Conservation (phyloP, 176 grass and related monocot species). For the Calamus simplicifolius region DNA sequence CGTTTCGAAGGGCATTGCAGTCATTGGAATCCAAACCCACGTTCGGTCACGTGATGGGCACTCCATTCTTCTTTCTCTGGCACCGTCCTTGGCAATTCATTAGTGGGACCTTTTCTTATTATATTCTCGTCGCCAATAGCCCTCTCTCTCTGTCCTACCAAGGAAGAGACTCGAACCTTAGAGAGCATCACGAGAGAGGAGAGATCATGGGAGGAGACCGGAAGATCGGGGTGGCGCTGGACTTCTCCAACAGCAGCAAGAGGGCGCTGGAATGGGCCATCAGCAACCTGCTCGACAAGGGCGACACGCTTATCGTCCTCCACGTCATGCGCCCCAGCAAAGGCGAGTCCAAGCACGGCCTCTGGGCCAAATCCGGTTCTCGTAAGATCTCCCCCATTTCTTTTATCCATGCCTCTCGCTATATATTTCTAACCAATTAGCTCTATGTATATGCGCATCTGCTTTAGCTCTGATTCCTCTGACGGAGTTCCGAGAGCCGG, state of each 20-base stretch:
- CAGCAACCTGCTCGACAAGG: slow-evolving; percentile 45
- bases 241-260: slow-evolving; percentile 92
- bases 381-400: slow-evolving; percentile 17
- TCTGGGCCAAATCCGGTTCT: slow-evolving; percentile 50
- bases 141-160: too few species aligned
- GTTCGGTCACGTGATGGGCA: too few species aligned
- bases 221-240: slow-evolving; percentile 67
- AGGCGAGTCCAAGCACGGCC: slow-evolving; percentile 28
- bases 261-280: slow-evolving; percentile 54
- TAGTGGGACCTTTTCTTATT: too few species aligned
- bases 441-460: not conserved
- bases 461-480: slow-evolving; percentile 58
- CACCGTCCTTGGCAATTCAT: too few species aligned
- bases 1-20: too few species aligned
- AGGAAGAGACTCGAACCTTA: too few species aligned
- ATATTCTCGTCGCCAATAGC: too few species aligned
- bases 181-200: not conserved
- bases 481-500: slow-evolving; percentile 59
- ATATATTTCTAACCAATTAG: too few species aligned
- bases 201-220: slow-evolving; percentile 28
- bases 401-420: too few species aligned
- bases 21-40: too few species aligned
- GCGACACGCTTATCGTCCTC: slow-evolving; percentile 64
- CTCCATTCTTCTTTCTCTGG: too few species aligned
- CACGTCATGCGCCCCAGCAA: slow-evolving; percentile 39